Base-by-base conservation (phyloP, 768 basidiomycete genomes). In the Exsudoporus frostii region DNA sequence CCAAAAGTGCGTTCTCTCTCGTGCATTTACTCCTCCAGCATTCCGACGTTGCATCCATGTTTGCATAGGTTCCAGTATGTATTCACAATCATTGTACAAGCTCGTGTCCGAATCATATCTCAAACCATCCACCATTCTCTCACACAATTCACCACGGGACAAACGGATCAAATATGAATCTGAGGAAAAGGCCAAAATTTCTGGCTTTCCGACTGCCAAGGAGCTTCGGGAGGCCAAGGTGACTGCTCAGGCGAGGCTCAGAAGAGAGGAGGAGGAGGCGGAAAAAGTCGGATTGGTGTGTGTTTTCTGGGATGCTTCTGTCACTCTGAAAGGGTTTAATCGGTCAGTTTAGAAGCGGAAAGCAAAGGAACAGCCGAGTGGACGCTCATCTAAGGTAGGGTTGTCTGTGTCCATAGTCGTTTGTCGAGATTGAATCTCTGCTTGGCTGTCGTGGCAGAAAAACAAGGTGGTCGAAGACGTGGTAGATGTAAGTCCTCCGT, bases 71-170 rank as follows among this genome's bases (percentile, higher is more conserved):
- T 62, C 71, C 39, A 62, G 70, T 43, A 47, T 80, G 27, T 85
- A 90, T 62, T 69, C 76, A 2, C 84, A 86, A 62, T 76, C 79
- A 2, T 67, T 93, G 48, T 79, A 84, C 60, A 84, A 82, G 55
- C 82, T 94, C 19, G 84, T 94, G n/a, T 76, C 81, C 2, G 75
- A 73, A 37, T 74, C 75, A n/a, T 92, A 92, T 70, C 73, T 95
- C 44, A 90, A 87, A 61, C 85, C 91, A 20, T 87, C 91, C 17
- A 91, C 90, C 1, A 63, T 82, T 32, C 75, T 88, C 19, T 89
- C 88, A 0, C 92, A 94, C 59, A 66, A 84, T 37, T 93, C 91
- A 22, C 90, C 90, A 9, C 76, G 81, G 29, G 92, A 94, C 65
- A 88, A 88, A 59, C 79, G 80, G 20, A 90, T 94, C 43, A 78